These are phyloP conservation scores for Aspergillus alliaceus DNA, from an alignment of 2,329 filamentous ascomycete species.

Conservation along the genomic window DNA sequence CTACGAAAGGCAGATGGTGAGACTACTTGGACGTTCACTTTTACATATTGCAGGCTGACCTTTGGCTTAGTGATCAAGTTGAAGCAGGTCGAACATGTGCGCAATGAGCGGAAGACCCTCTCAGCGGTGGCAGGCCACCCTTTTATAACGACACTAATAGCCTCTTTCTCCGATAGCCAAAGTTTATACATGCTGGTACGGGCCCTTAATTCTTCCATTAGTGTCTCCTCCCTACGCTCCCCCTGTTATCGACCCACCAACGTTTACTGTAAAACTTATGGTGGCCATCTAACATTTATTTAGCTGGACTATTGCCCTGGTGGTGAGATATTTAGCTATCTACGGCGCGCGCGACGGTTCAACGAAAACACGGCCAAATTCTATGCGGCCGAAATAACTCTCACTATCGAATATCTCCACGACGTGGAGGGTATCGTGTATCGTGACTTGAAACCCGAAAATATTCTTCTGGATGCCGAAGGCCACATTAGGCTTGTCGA, in stretches of 20 bases:
- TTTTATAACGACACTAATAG: conserved; percentile 65
- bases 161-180: conserved; percentile 64
- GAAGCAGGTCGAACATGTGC: conserved; percentile 69
- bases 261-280: neutral
- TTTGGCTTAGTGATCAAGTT: conserved; percentile 51
- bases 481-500: conserved; percentile 67
- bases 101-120: conserved; percentile 65
- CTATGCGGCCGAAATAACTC: conserved; percentile 66
- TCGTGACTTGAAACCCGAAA: conserved; percentile 66
- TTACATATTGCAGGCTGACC: neutral
- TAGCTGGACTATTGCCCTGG: conserved; percentile 67
- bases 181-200: conserved; percentile 56
- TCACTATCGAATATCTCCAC: conserved; percentile 65
- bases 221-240: neutral
- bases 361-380: conserved; percentile 63
- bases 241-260: neutral
- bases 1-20: conserved; percentile 52
- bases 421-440: conserved; percentile 65
- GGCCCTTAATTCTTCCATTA: neutral
- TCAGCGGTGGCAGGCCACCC: conserved; percentile 63
- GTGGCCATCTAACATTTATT: conserved; percentile 19
- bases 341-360: conserved; percentile 62
- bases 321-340: conserved; percentile 66
- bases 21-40: neutral
- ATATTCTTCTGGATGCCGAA: conserved; percentile 65